A percentile compares a stretch with the other conserved stretches of the same genome.
Evolutionary conservation across 345 rosid genomes (phyloP).

Genomic region (Nasturtium officinale): DNA sequence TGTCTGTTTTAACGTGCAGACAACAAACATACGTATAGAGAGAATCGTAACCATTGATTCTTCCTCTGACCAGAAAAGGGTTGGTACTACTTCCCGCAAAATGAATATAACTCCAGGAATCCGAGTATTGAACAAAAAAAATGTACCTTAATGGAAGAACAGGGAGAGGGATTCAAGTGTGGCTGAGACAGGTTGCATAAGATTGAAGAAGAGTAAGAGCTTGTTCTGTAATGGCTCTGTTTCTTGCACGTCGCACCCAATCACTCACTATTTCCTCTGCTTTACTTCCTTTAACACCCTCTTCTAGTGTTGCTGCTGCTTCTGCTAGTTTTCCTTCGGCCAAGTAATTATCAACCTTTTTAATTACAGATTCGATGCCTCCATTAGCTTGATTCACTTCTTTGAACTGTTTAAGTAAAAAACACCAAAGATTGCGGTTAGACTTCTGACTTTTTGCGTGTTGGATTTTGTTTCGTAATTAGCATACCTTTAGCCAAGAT

Average conservation of each 20-base stretch:
- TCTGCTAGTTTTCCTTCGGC: slow-evolving; percentile 85
- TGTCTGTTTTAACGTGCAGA: slow-evolving; percentile 24
- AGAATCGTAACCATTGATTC: slow-evolving; percentile 19
- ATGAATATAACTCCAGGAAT: slow-evolving; percentile 14
- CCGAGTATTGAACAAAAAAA: slow-evolving; percentile 21
- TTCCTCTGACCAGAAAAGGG: slow-evolving; percentile 16
- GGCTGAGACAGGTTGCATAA: slow-evolving; percentile 78
- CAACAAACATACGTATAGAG: slow-evolving; percentile 20
- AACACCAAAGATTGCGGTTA: background rate
- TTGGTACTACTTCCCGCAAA: slow-evolving; percentile 25
- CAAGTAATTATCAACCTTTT: slow-evolving; percentile 69
- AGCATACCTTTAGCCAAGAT: slow-evolving; percentile 78
- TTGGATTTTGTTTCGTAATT: slow-evolving; percentile 12
- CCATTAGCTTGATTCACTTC: slow-evolving; percentile 66
- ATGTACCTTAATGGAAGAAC: slow-evolving; percentile 29
- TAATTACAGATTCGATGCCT: slow-evolving; percentile 72
- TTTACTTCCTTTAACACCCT: slow-evolving; percentile 87
- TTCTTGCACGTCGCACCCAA: slow-evolving; percentile 77
- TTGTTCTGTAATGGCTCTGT: slow-evolving; percentile 91
- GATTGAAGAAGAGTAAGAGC: slow-evolving; percentile 79
- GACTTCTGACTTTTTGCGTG: background rate
- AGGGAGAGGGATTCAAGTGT: slow-evolving; percentile 46
- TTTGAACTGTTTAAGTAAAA: slow-evolving; percentile 52
- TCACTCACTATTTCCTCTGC: slow-evolving; percentile 67
- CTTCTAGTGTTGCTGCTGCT: slow-evolving; percentile 84